Evolutionary conservation across 2,329 filamentous ascomycete species (phyloP).

Genomic region (Colletotrichum sp.): DNA sequence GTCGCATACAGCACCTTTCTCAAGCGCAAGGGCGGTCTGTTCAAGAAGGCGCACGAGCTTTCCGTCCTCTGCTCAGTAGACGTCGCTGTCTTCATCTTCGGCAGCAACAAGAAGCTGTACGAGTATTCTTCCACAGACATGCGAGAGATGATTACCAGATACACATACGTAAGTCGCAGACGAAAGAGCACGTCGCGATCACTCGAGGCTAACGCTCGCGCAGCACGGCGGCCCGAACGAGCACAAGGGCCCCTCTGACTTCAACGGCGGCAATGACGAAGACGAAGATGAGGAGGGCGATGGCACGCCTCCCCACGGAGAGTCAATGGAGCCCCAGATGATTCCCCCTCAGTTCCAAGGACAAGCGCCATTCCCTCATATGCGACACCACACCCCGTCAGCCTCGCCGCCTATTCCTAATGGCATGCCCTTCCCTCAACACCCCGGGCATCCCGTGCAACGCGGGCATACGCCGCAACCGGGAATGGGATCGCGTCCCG

Average conservation of each 20-base stretch:
- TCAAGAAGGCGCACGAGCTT: constrained; percentile 99
- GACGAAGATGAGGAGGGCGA: constrained; percentile 82
- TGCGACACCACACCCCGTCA: constrained; percentile 82
- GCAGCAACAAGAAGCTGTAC: constrained; percentile 98
- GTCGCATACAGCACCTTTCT: constrained; percentile 78
- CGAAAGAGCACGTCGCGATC: background rate
- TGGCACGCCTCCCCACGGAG: constrained; percentile 74
- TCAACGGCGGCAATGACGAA: constrained; percentile 85
- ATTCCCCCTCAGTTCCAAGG: constrained; percentile 75
- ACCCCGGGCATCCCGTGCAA: constrained; percentile 45
- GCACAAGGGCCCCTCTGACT: constrained; percentile 94
- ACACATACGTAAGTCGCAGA: constrained; percentile 79
- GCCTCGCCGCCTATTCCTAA: constrained; percentile 88
- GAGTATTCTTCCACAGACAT: constrained; percentile 97
- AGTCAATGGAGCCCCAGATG: constrained; percentile 62
- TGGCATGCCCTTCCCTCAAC: constrained; percentile 70
- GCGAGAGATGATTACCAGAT: constrained; percentile 84
- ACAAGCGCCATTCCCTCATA: constrained; percentile 76
- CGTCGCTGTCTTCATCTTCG: constrained; percentile 98
- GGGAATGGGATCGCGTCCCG: constrained; percentile 74
- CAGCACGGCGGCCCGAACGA: constrained; percentile 94
- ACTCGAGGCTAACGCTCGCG: constrained; percentile 13
- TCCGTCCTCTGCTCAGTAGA: constrained; percentile 98
- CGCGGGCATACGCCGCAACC: constrained; percentile 86
- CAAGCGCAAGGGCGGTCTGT: constrained; percentile 97